Percentiles rank a stretch among this genome's conserved stretches.
phyloP scores from a whole-genome alignment of 2,329 filamentous ascomycete species.

The Diaporthe batatas region DNA sequence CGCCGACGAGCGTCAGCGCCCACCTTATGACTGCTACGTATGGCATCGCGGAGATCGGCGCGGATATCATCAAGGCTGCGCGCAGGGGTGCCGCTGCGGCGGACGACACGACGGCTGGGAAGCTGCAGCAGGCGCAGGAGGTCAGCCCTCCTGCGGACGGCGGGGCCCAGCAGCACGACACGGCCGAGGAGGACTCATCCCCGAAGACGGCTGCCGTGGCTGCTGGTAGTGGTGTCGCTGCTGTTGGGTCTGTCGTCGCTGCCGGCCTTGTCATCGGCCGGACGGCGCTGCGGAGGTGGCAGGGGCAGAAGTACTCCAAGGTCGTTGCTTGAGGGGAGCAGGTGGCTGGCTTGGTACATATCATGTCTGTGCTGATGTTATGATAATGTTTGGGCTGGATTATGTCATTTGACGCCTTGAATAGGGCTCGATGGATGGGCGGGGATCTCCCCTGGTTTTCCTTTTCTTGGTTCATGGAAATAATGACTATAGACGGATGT shows the following conservation, averaged over 20 bases:
- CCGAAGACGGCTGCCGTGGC: conserved; percentile 8
- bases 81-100: not conserved
- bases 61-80: conserved; percentile 32
- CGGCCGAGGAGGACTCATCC: not conserved
- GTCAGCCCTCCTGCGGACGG: conserved; percentile 1
- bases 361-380: conserved; percentile 7
- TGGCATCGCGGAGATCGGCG: conserved; percentile 46
- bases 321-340: not conserved
- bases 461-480: not conserved
- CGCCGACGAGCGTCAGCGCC: conserved; percentile 53
- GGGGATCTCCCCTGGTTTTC: not conserved
- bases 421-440: not conserved
- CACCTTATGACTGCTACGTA: conserved; percentile 48
- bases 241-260: not conserved
- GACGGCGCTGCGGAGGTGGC: conserved; percentile 16
- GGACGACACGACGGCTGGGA: not conserved
- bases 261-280: conserved; percentile 10
- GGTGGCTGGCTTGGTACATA: not conserved
- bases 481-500: conserved; percentile 4
- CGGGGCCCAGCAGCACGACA: not conserved
- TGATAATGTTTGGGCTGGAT: conserved; percentile 11
- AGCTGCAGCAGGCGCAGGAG: conserved; percentile 17
- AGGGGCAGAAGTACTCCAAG: conserved; percentile 19
- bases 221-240: conserved; percentile 7
- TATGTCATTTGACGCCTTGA: not conserved